phyloP scores from a whole-genome alignment of 176 grass and related monocot genomes.

The Puccinellia tenuiflora region DNA sequence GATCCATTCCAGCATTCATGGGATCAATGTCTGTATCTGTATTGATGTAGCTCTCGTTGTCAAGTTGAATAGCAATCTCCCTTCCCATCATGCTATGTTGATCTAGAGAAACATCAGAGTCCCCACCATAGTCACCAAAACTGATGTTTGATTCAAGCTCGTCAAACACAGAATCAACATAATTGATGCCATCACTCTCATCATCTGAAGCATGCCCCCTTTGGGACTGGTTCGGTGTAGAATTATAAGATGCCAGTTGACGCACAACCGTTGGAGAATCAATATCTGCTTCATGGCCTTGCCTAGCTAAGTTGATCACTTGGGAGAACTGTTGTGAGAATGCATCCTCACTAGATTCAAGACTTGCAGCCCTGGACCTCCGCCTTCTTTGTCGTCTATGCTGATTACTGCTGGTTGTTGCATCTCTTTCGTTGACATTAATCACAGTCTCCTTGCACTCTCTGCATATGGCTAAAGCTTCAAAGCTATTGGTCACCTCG shows the following conservation, averaged over 20 bases:
- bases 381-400: constrained; percentile 17
- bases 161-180: constrained; percentile 48
- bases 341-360: constrained; percentile 30
- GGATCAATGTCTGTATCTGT: constrained; percentile 81
- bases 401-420: constrained; percentile 12
- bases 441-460: constrained; percentile 34
- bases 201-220: constrained; percentile 31
- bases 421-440: constrained; percentile 30
- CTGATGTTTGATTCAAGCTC: constrained; percentile 73
- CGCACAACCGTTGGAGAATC: constrained; percentile 10
- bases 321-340: constrained; percentile 67
- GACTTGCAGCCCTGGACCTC: constrained; percentile 29
- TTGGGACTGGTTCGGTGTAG: constrained; percentile 44
- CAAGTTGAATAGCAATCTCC: constrained; percentile 47
- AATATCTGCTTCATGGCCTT: constrained; percentile 43
- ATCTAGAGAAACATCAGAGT: constrained; percentile 73
- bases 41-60: constrained; percentile 49
- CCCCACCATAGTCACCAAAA: constrained; percentile 58
- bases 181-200: constrained; percentile 58
- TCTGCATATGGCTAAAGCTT: constrained; percentile 67
- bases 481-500: constrained; percentile 56
- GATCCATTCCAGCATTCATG: constrained; percentile 64
- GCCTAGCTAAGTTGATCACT: constrained; percentile 65
- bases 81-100: constrained; percentile 35
- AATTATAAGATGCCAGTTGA: constrained; percentile 25